Percentiles rank a stretch among this genome's conserved stretches.
Conservation (phyloP, 331 rosid species). For the Phaseolus coccineus region DNA sequence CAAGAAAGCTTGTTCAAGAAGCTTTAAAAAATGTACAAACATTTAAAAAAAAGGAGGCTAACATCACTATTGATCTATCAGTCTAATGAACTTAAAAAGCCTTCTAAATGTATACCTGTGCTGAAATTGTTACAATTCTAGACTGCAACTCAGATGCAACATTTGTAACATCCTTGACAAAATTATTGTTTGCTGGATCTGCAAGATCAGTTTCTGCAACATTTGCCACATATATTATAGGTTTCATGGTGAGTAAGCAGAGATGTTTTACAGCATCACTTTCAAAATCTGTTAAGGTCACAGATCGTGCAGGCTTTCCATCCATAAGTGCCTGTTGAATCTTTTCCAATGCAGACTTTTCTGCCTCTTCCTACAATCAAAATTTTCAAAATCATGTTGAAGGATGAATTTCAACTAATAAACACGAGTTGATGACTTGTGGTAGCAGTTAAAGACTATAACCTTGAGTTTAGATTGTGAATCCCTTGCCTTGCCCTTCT, state of each 20-base stretch:
- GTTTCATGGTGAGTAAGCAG: slow-evolving; percentile 95
- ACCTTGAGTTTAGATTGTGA: slow-evolving; percentile 89
- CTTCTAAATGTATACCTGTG: slow-evolving; percentile 66
- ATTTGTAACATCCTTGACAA: slow-evolving; percentile 67
- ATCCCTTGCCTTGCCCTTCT: slow-evolving; percentile 85
- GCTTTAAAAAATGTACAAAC: not conserved
- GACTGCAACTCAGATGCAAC: slow-evolving; percentile 82
- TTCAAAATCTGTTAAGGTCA: slow-evolving; percentile 78
- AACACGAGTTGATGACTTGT: slow-evolving; percentile 1
- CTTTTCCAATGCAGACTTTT: slow-evolving; percentile 82
- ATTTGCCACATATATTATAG: slow-evolving; percentile 85
- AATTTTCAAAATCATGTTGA: slow-evolving; percentile 30
- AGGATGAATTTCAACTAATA: slow-evolving; percentile 15
- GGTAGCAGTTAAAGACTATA: slow-evolving; percentile 29
- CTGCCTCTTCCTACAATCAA: slow-evolving; percentile 84
- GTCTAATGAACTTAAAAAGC: not conserved
- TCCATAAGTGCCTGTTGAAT: slow-evolving; percentile 81
- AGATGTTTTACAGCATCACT: slow-evolving; percentile 80
- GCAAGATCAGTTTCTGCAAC: slow-evolving; percentile 94
- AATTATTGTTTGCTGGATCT: slow-evolving; percentile 68
- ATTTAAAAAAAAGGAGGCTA: slow-evolving; percentile 1
- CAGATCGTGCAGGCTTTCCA: slow-evolving; percentile 97
- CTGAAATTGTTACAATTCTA: slow-evolving; percentile 88
- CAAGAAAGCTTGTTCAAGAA: not conserved
- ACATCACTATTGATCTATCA: not conserved